A percentile compares a stretch with the other conserved stretches of the same genome.
These are phyloP conservation scores for Cyanidiococcus yangmingshanensis DNA, from an alignment of 23 red algal genomes.

Conservation along the genomic window DNA sequence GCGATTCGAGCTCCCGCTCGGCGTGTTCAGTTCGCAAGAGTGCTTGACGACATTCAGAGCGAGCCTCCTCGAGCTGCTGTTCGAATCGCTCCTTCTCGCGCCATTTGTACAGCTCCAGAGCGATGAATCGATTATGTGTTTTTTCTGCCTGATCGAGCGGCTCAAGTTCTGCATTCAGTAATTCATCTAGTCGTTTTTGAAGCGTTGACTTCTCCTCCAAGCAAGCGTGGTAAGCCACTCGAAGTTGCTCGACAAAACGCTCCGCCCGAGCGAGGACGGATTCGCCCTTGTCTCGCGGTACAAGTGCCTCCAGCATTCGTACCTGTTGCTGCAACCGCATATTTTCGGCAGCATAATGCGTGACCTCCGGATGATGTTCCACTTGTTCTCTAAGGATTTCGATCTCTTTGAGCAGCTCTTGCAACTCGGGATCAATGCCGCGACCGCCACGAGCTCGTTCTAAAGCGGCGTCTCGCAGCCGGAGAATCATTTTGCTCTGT, in stretches of 20 bases:
- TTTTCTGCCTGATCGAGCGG: neutral
- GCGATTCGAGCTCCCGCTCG: neutral
- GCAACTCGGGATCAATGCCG: neutral
- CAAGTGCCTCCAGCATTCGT: neutral
- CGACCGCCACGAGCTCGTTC: neutral
- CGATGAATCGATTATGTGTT: constrained; percentile 11
- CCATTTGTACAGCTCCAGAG: constrained; percentile 21
- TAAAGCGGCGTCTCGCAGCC: constrained; percentile 11
- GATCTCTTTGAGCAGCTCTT: neutral
- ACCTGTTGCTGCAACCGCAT: constrained; percentile 10
- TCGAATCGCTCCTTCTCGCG: constrained; percentile 3
- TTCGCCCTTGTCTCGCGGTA: neutral
- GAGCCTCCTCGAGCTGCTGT: constrained; percentile 7
- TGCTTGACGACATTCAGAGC: neutral
- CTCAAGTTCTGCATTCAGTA: neutral
- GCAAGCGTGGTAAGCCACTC: neutral
- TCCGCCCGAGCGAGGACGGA: neutral
- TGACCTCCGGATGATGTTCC: constrained; percentile 3
- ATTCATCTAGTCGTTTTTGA: neutral
- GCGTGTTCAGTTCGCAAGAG: neutral
- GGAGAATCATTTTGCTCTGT: neutral
- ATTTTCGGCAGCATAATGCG: constrained; percentile 1
- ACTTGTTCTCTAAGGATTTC: neutral
- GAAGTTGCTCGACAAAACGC: constrained; percentile 7
- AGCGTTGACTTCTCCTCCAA: neutral